Evolutionary conservation across 768 basidiomycete species (phyloP), one percentile per base, ranked within the genome.

Genomic region (Suillus weaverae): DNA sequence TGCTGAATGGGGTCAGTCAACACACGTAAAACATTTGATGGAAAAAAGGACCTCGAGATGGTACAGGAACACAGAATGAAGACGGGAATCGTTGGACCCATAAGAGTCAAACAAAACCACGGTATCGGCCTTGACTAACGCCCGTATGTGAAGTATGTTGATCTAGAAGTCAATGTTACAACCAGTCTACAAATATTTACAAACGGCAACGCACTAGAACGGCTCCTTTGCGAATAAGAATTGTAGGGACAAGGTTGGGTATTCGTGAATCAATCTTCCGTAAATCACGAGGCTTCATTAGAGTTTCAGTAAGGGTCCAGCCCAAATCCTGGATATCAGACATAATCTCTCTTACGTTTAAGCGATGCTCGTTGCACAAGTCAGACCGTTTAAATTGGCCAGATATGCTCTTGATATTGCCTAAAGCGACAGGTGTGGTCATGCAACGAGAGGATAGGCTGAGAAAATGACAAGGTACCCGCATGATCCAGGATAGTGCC

Each of bases 211-310:
- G 64, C 74, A 93, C 94, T 66, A 99, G 82, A 68, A 98, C 88
- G 55, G 92, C 94, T 77, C 94, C 89, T 71, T 89, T 90, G 68
- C 97, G 85, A 61, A 91, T 86, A 63, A 99, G 85, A 71, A 99
- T 96, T 48, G 95, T 95, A 46, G 96, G 95, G 20, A 99, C 91
- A 63, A 97, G 87, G 77, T 96, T 97, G 41, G 96, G 95, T 69
- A 95, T 86, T 69, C 94, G 84, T 5, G 94, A 95, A 79, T 99
- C 97, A 69, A 99, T 92, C 82, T 98, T 97, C 62, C 97, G 90
- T 30, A 99, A 83, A 81, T 99, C 97, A 83, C 97, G 91, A 70
- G 95, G 91, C 92, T 95, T 70, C 26, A 67, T 69, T 70, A 69
- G 63, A 65, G 66, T 64, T 69, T 75, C 70, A 75, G 67, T 64